These are phyloP conservation scores for Cryptococcus amylolentus DNA, from an alignment of 1,284 basidiomycete genomes.

Conservation along the genomic window DNA sequence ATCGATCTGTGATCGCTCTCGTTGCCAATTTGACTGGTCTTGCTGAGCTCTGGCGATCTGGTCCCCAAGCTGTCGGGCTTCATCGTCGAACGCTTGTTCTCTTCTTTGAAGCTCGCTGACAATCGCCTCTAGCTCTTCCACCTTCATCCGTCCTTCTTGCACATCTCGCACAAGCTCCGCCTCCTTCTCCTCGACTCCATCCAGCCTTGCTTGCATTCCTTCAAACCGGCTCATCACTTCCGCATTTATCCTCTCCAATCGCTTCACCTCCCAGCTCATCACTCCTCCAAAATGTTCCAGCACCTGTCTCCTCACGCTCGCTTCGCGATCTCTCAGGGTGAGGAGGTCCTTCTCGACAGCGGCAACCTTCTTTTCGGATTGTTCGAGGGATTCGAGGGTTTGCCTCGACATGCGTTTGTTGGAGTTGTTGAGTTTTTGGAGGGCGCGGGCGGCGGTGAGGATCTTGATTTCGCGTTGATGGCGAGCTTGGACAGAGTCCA, in stretches of 20 bases:
- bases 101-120: conserved; percentile 40
- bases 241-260: conserved; percentile 32
- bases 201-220: conserved; percentile 23
- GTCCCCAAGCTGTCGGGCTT: conserved; percentile 26
- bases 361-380: conserved; percentile 47
- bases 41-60: conserved; percentile 52
- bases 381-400: conserved; percentile 47
- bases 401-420: conserved; percentile 50
- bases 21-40: conserved; percentile 55
- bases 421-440: conserved; percentile 47
- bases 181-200: conserved; percentile 22
- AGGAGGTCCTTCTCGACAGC: conserved; percentile 50
- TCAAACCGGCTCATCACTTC: conserved; percentile 26
- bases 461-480: conserved; percentile 51
- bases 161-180: conserved; percentile 22
- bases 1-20: conserved; percentile 37
- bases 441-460: conserved; percentile 46
- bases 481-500: conserved; percentile 40
- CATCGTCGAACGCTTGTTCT: conserved; percentile 37
- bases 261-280: conserved; percentile 50
- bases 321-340: conserved; percentile 44
- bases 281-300: conserved; percentile 51
- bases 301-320: conserved; percentile 36
- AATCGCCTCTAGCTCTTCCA: conserved; percentile 41
- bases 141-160: conserved; percentile 16